Base-by-base conservation (phyloP, 352 stramenopile genomes). In the Phytophthora pini region DNA sequence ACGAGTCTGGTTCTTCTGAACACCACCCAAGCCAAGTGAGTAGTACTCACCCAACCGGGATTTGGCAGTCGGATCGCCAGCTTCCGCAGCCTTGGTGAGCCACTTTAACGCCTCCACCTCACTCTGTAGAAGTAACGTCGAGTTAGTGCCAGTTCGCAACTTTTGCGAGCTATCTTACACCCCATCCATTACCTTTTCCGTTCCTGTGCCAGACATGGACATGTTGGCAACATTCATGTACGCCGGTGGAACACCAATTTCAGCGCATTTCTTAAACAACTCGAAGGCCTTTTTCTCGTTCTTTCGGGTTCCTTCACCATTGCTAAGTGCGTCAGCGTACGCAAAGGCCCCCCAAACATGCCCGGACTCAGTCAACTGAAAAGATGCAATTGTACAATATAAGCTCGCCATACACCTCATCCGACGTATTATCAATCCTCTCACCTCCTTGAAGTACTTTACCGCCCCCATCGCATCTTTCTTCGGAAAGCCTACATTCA, bases 221-320 rank as follows among this genome's bases (percentile, higher is more conserved):
- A 95, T 93, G 59, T 90, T 94, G 61, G 84, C 79, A 36, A 95
- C 81, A 39, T 93, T 93, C 56, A 93, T 79, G 73, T 82, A 94
- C 5, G 88, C 84, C 4, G 86, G 85, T 5, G 84, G 84, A 29
- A 95, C 75, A 43, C 76, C 74, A 20, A 44, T 63, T 55, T 93
- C 73, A 32, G 88, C 88, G 15, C 81, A 92, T 36, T 68, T 76
- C 26, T 85, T 81, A 56, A 84, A 95, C 11, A 94, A 68, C 65
- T 93, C 77, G 49, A 95, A 95, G 13, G 86, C 86, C 63, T 92
- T 90, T 49, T 84, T 76, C 38, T 88, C 72, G 34, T 94, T 87
- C 61, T 89, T 84, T 20, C 80, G 79, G 13, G 74, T 90, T 15
- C 88, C 86, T 49, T 96, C 84, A 48, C 88, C 88, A 56, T 76